These are phyloP conservation scores for Apiospora marii DNA, from an alignment of 2,329 filamentous ascomycete genomes.

Conservation along the genomic window DNA sequence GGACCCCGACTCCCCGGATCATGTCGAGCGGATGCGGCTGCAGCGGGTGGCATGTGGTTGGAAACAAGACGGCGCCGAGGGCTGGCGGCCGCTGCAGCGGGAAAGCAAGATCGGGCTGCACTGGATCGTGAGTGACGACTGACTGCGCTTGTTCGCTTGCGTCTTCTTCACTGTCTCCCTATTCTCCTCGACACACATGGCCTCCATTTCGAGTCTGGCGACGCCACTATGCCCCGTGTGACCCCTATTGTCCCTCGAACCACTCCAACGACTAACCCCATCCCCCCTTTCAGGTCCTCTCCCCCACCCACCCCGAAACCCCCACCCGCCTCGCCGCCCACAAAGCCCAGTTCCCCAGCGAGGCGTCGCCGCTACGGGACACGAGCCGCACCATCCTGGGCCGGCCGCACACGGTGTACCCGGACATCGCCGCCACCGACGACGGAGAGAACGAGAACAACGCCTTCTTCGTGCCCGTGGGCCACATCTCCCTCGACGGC, in stretches of 20 bases:
- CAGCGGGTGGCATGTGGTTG: constrained; percentile 39
- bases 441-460: constrained; percentile 5
- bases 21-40: constrained; percentile 34
- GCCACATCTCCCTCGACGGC: constrained; percentile 42
- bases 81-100: constrained; percentile 34
- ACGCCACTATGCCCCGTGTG: too few relatives aligned
- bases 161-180: not conserved
- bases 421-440: constrained; percentile 21
- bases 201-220: too few relatives aligned
- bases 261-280: not conserved
- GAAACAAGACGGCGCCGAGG: constrained; percentile 31
- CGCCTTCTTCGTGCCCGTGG: constrained; percentile 40
- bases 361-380: constrained; percentile 29
- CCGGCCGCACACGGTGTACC: constrained; percentile 30
- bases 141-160: constrained; percentile 30
- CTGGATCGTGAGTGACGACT: constrained; percentile 33
- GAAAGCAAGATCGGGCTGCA: constrained; percentile 31
- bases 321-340: constrained; percentile 35
- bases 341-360: constrained; percentile 31
- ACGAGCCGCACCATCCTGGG: constrained; percentile 31
- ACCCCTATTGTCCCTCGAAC: too few relatives aligned
- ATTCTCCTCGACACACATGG: not conserved
- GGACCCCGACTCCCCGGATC: constrained; percentile 36
- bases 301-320: constrained; percentile 25
- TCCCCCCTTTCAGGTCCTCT: constrained; percentile 28